A percentile compares a stretch with the other conserved stretches of the same genome.
phyloP scores from a whole-genome alignment of 2,329 filamentous ascomycete species.

The Macrophomina tecta region DNA sequence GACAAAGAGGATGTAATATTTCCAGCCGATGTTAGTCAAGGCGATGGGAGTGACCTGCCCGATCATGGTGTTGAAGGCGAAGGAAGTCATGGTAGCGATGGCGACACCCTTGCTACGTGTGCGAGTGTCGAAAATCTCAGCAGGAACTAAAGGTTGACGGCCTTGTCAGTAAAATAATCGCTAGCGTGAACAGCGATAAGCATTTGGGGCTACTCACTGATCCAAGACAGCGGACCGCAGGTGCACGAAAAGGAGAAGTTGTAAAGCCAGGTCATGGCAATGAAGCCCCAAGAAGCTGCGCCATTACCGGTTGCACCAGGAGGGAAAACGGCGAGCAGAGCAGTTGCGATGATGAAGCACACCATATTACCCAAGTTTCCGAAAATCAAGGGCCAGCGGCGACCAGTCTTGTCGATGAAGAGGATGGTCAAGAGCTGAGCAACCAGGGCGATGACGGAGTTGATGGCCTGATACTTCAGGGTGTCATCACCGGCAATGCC shows the following conservation, averaged over 20 bases:
- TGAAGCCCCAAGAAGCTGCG: slow-evolving; percentile 74
- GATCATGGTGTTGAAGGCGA: slow-evolving; percentile 80
- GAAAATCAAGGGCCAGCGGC: slow-evolving; percentile 72
- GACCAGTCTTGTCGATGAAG: slow-evolving; percentile 72
- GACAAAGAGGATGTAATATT: slow-evolving; percentile 66
- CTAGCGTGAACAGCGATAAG: slow-evolving; percentile 62
- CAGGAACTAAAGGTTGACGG: slow-evolving; percentile 53
- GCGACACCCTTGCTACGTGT: slow-evolving; percentile 77
- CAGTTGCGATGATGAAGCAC: slow-evolving; percentile 72
- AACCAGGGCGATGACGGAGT: slow-evolving; percentile 71
- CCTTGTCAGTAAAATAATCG: neutral
- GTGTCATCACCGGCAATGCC: slow-evolving; percentile 70
- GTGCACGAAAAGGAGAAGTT: slow-evolving; percentile 78
- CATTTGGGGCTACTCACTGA: slow-evolving; percentile 34
- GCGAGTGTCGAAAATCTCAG: slow-evolving; percentile 79
- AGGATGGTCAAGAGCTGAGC: slow-evolving; percentile 73
- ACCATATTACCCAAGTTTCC: slow-evolving; percentile 75
- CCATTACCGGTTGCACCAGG: slow-evolving; percentile 59
- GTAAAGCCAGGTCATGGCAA: slow-evolving; percentile 78
- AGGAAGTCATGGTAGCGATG: slow-evolving; percentile 74
- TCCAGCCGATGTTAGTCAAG: slow-evolving; percentile 61
- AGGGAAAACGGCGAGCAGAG: slow-evolving; percentile 65
- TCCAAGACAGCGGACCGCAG: slow-evolving; percentile 71
- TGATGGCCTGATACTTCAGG: slow-evolving; percentile 78
- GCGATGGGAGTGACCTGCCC: slow-evolving; percentile 70